A percentile compares a stretch with the other conserved stretches of the same genome.
phyloP scores from a whole-genome alignment of 768 basidiomycete genomes.

The Chalciporus pseudorubinellus region DNA sequence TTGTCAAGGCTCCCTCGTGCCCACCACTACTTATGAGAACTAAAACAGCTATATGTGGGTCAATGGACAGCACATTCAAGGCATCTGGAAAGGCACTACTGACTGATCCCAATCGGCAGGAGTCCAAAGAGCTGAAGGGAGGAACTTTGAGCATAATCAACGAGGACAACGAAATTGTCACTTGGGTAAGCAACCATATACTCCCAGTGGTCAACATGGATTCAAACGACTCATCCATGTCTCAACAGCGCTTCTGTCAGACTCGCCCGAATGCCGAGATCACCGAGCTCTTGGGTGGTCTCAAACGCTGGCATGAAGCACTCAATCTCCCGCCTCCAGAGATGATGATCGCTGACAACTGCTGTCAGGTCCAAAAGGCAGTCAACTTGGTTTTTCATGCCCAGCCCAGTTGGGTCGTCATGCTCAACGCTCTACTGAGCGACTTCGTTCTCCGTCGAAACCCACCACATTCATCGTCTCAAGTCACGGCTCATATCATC shows the following conservation, averaged over 20 bases:
- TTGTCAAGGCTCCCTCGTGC: no score
- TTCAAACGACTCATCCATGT: no score
- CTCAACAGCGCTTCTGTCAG: constrained; percentile 18
- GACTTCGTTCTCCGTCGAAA: constrained; percentile 26
- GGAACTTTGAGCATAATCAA: constrained; percentile 15
- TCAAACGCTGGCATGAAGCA: constrained; percentile 2
- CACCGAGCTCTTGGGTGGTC: constrained; percentile 10
- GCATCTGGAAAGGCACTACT: constrained; percentile 10
- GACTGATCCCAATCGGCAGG: neutral
- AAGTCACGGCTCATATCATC: constrained; percentile 24
- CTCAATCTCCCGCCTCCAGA: constrained; percentile 7
- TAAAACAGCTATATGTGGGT: constrained; percentile 3
- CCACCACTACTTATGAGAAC: no score
- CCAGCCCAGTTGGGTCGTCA: constrained; percentile 21
- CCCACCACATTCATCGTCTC: constrained; percentile 12
- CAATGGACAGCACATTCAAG: constrained; percentile 15
- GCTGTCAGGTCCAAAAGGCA: constrained; percentile 16
- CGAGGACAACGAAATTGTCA: constrained; percentile 13
- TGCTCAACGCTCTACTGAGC: constrained; percentile 9
- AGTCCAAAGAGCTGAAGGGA: constrained; percentile 2
- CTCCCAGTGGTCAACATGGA: no score
- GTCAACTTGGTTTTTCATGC: constrained; percentile 6
- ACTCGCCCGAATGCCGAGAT: constrained; percentile 13
- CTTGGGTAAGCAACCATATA: no score
- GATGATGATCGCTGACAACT: constrained; percentile 17